phyloP scores from a whole-genome alignment of 2,329 filamentous ascomycete genomes.

The Aureobasidium sp. region DNA sequence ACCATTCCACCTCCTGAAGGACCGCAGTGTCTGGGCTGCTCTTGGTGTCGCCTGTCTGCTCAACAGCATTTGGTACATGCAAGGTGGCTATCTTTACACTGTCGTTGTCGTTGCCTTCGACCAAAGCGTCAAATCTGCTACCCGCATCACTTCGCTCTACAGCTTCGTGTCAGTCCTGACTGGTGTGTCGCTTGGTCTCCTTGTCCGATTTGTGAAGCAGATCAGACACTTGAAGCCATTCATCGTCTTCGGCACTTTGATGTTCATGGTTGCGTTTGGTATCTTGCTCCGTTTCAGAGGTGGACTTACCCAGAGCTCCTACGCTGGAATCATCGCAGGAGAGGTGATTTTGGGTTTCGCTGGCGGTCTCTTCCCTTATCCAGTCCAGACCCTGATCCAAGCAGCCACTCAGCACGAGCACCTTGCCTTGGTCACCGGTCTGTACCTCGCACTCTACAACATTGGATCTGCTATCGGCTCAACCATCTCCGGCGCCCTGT shows the following conservation, averaged over 20 bases:
- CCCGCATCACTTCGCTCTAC: constrained; percentile 55
- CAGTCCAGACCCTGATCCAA: constrained; percentile 30
- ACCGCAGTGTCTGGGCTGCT: constrained; percentile 58
- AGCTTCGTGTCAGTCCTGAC: constrained; percentile 51
- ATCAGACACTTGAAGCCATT: constrained; percentile 27
- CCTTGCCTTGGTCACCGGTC: constrained; percentile 54
- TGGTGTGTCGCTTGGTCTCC: constrained; percentile 43
- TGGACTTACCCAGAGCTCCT: constrained; percentile 26
- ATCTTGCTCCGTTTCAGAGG: constrained; percentile 32
- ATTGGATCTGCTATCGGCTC: constrained; percentile 39
- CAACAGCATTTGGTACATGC: constrained; percentile 56
- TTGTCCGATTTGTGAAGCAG: constrained; percentile 20
- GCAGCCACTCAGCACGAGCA: constrained; percentile 39
- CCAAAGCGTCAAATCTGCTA: constrained; percentile 50
- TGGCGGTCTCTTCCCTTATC: constrained; percentile 25
- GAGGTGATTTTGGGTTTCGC: constrained; percentile 32
- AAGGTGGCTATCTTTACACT: constrained; percentile 59
- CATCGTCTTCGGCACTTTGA: constrained; percentile 26
- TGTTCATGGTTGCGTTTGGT: constrained; percentile 26
- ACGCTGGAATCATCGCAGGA: constrained; percentile 41
- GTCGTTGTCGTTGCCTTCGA: constrained; percentile 56
- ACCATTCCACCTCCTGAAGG: constrained; percentile 48
- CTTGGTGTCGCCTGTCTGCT: constrained; percentile 52
- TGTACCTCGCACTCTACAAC: constrained; percentile 54
- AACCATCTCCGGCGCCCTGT: constrained; percentile 57